A percentile compares a stretch with the other conserved stretches of the same genome.
These are phyloP conservation scores for Candida sp. DNA, from an alignment of 1,139 yeast genomes.

Conservation along the genomic window DNA sequence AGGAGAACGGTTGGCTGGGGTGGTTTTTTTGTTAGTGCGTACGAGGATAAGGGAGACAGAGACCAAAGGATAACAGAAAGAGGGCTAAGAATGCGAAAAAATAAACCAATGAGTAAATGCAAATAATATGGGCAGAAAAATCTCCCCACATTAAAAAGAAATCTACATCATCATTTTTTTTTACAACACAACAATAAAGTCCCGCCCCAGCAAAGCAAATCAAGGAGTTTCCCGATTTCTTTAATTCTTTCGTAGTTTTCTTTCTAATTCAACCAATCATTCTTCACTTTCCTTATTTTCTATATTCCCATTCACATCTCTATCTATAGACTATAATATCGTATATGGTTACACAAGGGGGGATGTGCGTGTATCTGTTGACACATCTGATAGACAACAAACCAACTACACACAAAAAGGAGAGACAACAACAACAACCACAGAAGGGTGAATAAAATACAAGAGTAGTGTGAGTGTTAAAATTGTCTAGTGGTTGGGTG, in stretches of 20 bases:
- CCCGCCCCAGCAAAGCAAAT: neutral
- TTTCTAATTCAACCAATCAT: neutral
- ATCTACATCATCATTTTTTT: neutral
- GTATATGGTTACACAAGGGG: neutral
- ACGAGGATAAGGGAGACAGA: neutral
- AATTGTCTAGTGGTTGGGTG: neutral
- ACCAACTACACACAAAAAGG: neutral
- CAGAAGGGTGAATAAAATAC: neutral
- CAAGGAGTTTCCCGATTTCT: neutral
- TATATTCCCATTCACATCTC: neutral
- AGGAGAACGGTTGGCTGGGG: neutral
- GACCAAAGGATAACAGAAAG: neutral
- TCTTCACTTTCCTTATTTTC: neutral
- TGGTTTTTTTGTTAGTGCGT: too few species aligned
- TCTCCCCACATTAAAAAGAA: neutral
- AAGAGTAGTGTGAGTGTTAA: neutral
- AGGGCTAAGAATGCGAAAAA: neutral
- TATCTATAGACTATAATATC: neutral
- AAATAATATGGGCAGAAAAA: neutral
- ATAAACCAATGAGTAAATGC: too few species aligned
- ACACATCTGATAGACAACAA: too few species aligned
- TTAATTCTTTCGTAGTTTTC: neutral
- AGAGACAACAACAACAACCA: neutral
- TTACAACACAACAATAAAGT: neutral
- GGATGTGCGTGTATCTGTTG: too few species aligned